Base-by-base conservation (phyloP, 2,329 filamentous ascomycete species). In the Colletotrichum plurivorum region DNA sequence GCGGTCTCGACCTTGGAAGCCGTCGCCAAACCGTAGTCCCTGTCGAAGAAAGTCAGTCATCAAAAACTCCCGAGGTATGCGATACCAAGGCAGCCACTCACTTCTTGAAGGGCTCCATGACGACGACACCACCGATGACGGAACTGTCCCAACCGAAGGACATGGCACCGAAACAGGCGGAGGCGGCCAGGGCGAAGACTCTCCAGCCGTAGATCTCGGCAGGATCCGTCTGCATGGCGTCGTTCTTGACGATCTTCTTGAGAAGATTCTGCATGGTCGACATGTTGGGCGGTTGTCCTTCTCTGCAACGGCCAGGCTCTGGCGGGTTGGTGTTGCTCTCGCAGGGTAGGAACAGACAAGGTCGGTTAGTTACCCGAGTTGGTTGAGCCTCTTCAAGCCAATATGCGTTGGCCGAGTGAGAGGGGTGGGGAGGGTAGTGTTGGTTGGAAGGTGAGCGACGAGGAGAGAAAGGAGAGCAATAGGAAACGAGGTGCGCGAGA, bases 161-260 rank as follows among this genome's bases (percentile, higher is more conserved):
- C 79, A 84, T 84, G 71, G 83, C 83, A 55, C 82, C 82, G 67
- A 84, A 84, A 75, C 83, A 84, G 16, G 81, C 82, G 53, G 89
- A 90, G 73, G 84, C 89, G 51, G 90, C 89, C 67, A 92, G 82
- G 69, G 87, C 80, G 73, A 89, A 91, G 13, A 91, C 89, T 69
- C 89, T 85, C 90, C 90, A 92, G 73, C 88, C 89, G 76, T 92
- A 92, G 71, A 92, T 89, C 78, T 92, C 88, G 59, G 84, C 83
- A n/a, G 90, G 90, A 76, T 92, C 90, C 58, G 81, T 80, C 77
- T 85, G 88, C 85, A 92, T 91, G 63, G 90, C 87, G 73, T 92
- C 83, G 78, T 85, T 85, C 73, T 81, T 80, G 73, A 85, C 82
- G 73, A 85, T 84, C 72, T 80, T 82, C 69, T 74, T 78, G 64